Percentiles rank a stretch among this genome's conserved stretches.
Evolutionary conservation across 2,329 filamentous ascomycete genomes (phyloP).

Genomic region (Scytalidium sp.): DNA sequence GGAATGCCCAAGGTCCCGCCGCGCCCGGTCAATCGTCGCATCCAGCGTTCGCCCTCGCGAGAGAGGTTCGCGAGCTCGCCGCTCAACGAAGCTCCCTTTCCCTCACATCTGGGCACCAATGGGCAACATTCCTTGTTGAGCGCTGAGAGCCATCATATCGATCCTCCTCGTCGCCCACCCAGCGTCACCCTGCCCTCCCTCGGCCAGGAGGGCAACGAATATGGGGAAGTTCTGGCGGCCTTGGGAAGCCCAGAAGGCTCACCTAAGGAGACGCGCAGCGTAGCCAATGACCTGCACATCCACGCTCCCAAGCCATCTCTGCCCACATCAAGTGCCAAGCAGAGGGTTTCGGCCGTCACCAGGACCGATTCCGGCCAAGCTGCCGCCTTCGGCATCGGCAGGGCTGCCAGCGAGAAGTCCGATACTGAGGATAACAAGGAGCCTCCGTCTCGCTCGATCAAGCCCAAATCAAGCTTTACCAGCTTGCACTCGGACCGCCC

Average conservation of each 20-base stretch:
- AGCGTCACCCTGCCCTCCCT: constrained; percentile 80
- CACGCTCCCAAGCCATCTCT: constrained; percentile 87
- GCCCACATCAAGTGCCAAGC: constrained; percentile 75
- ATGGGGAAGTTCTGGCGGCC: constrained; percentile 58
- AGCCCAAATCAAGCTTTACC: constrained; percentile 60
- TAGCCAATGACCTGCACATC: constrained; percentile 79
- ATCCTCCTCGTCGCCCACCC: constrained; percentile 56
- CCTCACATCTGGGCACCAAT: constrained; percentile 31
- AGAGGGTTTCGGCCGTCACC: constrained; percentile 79
- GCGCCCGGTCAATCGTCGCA: constrained; percentile 62
- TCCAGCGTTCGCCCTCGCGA: constrained; percentile 73
- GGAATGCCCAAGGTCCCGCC: constrained; percentile 74
- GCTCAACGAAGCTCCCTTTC: constrained; percentile 66
- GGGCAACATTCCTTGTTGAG: constrained; percentile 31
- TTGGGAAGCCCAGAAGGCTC: constrained; percentile 46
- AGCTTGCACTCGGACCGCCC: constrained; percentile 48
- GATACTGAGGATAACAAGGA: constrained; percentile 41
- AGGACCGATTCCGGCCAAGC: constrained; percentile 88
- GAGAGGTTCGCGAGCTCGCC: constrained; percentile 84
- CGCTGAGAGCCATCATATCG: constrained; percentile 22
- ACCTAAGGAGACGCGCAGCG: constrained; percentile 72
- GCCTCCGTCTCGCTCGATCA: constrained; percentile 49
- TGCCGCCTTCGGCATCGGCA: constrained; percentile 80
- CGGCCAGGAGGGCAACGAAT: constrained; percentile 88
- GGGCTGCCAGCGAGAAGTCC: constrained; percentile 42